Conservation (phyloP, 129 eudicot genomes). For the Helianthus annuus region HanXRQr2.0-SUNRISE NC_035436.2:13833319-13833818, state of each 20-base stretch:
- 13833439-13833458: conserved; percentile 88
- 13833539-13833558: conserved; percentile 12
- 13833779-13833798: too few species aligned
- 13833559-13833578: background rate
- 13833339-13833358: conserved; percentile 85
- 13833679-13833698: too few species aligned
- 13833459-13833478: conserved; percentile 50
- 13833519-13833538: conserved; percentile 35
- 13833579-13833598: background rate
- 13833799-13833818: too few species aligned
- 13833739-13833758: too few species aligned
- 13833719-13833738: too few species aligned
- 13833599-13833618: too few species aligned
- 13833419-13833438: conserved; percentile 78
- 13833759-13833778: too few species aligned
- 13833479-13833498: conserved; percentile 18
- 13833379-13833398: conserved; percentile 80
- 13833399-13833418: conserved; percentile 74
- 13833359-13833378: conserved; percentile 87
- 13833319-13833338: conserved; percentile 55
- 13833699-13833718: too few species aligned
- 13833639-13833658: too few species aligned
- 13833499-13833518: conserved; percentile 15
- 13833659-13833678: too few species aligned
- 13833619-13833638: too few species aligned